A percentile compares a stretch with the other conserved stretches of the same genome.
phyloP scores from a whole-genome alignment of 495 filamentous ascomycete species.

The Aspergillus hancockii region DNA sequence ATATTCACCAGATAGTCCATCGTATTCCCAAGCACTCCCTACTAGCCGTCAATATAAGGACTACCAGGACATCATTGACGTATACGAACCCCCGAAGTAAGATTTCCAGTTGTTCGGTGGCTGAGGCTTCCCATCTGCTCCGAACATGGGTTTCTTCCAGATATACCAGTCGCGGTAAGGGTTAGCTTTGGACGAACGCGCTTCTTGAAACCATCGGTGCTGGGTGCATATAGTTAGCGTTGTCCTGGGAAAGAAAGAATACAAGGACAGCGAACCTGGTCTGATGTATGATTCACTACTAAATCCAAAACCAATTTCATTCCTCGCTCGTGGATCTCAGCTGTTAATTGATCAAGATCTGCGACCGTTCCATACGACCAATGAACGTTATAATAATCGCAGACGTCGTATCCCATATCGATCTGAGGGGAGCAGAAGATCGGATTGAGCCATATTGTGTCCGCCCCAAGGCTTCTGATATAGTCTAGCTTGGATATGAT shows the following conservation, averaged over 20 bases:
- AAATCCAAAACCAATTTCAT: constrained; percentile 63
- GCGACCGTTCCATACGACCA: constrained; percentile 51
- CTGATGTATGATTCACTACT: constrained; percentile 56
- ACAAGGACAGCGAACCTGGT: constrained; percentile 42
- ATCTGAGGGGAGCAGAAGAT: constrained; percentile 58
- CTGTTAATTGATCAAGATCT: constrained; percentile 57
- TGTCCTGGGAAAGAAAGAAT: constrained; percentile 27
- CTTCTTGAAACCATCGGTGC: constrained; percentile 67
- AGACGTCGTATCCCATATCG: constrained; percentile 54
- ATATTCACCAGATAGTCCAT: constrained; percentile 59
- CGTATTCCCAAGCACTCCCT: constrained; percentile 58
- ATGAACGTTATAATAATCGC: constrained; percentile 58
- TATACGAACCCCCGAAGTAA: constrained; percentile 38
- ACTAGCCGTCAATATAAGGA: neutral
- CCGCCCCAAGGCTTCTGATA: constrained; percentile 56
- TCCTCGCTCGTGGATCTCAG: constrained; percentile 42
- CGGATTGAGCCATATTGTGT: constrained; percentile 66
- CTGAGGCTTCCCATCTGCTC: constrained; percentile 45
- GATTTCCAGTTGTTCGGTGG: constrained; percentile 64
- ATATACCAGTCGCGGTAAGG: constrained; percentile 66
- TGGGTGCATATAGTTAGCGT: constrained; percentile 54
- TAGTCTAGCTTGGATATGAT: constrained; percentile 63
- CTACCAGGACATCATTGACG: neutral
- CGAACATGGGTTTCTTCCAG: constrained; percentile 53
- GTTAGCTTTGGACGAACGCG: constrained; percentile 49